These are phyloP conservation scores for Russula olivacea DNA, from an alignment of 768 basidiomycete species.

Conservation along the genomic window DNA sequence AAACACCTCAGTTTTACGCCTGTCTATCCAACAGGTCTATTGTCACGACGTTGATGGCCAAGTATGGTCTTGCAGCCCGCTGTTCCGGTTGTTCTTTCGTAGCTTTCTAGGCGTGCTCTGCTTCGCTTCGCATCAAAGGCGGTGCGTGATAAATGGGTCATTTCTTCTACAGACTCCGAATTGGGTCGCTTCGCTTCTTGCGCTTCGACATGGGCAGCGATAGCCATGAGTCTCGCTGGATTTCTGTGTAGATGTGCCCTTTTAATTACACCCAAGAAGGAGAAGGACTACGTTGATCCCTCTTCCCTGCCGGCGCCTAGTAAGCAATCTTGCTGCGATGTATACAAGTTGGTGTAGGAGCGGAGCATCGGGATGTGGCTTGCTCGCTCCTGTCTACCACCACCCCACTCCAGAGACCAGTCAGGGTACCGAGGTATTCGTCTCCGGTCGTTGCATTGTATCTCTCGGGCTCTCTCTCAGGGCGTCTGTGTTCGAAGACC, in stretches of 20 bases:
- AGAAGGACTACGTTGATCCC: neutral
- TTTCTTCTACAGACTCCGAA: conserved; percentile 14
- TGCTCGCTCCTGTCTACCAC: neutral
- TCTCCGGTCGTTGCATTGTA: conserved; percentile 1
- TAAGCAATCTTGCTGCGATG: neutral
- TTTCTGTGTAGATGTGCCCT: neutral
- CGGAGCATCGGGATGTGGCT: no score
- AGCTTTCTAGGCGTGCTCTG: neutral
- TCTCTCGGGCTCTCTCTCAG: neutral
- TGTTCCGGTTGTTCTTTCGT: neutral
- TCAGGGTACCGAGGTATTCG: neutral
- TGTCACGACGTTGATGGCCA: neutral
- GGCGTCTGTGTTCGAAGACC: neutral
- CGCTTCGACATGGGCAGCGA: neutral
- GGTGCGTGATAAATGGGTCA: conserved; percentile 1
- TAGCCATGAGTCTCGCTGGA: neutral
- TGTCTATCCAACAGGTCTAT: neutral
- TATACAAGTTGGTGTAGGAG: neutral
- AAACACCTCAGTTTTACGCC: neutral
- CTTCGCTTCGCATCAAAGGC: neutral
- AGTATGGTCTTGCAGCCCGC: neutral
- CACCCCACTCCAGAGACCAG: neutral
- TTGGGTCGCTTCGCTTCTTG: neutral
- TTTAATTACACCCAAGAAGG: conserved; percentile 14
- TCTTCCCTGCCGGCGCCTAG: neutral